phyloP scores from a whole-genome alignment of 1,139 yeast genomes.

The Diutina ranongensis region DNA sequence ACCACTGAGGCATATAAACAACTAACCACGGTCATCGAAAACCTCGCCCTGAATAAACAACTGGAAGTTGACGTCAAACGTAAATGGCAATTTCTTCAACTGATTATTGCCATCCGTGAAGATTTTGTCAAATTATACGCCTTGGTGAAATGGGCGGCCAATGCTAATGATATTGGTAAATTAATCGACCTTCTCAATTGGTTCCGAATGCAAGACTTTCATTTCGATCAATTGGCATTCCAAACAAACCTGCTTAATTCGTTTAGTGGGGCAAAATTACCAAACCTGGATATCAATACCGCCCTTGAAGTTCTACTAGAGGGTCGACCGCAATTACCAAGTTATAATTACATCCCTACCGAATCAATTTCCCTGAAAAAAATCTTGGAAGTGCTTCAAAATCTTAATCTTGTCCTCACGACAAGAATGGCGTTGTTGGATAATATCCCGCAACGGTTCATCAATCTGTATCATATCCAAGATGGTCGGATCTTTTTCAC shows the following conservation, averaged over 20 bases:
- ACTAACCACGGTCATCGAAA: conserved; percentile 49
- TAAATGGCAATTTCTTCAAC: conserved; percentile 56
- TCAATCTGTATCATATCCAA: conserved; percentile 43
- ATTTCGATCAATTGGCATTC: conserved; percentile 44
- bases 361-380: conserved; percentile 41
- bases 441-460: conserved; percentile 51
- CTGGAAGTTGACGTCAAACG: conserved; percentile 45
- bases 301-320: conserved; percentile 73
- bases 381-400: conserved; percentile 51
- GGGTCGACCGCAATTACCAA: conserved; percentile 69
- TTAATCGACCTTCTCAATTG: conserved; percentile 81
- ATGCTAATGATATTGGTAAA: conserved; percentile 55
- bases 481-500: conserved; percentile 70
- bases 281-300: conserved; percentile 80
- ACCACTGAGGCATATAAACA: conserved; percentile 57
- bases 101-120: conserved; percentile 61
- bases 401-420: conserved; percentile 63
- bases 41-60: conserved; percentile 26
- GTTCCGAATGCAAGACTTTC: conserved; percentile 66
- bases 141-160: conserved; percentile 75
- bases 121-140: conserved; percentile 79
- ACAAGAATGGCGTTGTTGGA: conserved; percentile 63
- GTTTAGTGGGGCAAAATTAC: conserved; percentile 74
- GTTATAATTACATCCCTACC: conserved; percentile 47
- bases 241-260: conserved; percentile 51